phyloP scores from a whole-genome alignment of 306 rosid species.

The Argentina anserina region DNA sequence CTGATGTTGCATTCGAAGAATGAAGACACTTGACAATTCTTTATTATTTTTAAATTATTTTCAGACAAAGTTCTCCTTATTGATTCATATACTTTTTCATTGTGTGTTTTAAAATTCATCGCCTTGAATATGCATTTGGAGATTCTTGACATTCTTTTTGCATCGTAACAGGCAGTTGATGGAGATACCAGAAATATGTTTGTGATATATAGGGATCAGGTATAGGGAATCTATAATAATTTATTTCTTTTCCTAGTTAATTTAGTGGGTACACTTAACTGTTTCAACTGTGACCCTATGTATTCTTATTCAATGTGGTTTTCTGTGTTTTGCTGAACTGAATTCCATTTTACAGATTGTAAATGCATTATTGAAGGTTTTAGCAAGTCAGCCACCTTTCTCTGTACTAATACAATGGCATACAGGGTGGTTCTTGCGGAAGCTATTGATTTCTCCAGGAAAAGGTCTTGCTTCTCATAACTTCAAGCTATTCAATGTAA shows the following conservation, averaged over 20 bases:
- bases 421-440: slow-evolving; percentile 77
- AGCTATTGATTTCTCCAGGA: slow-evolving; percentile 44
- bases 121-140: not conserved
- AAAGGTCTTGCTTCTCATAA: slow-evolving; percentile 38
- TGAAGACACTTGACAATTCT: not conserved
- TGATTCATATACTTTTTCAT: not conserved
- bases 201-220: slow-evolving; percentile 50
- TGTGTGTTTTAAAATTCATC: not conserved
- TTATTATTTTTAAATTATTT: not conserved
- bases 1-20: not conserved
- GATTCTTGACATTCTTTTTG: not conserved
- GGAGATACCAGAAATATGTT: slow-evolving; percentile 44
- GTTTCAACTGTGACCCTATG: slow-evolving; percentile 8
- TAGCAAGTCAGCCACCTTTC: slow-evolving; percentile 57
- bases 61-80: not conserved
- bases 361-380: slow-evolving; percentile 61
- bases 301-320: slow-evolving; percentile 15
- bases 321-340: slow-evolving; percentile 25
- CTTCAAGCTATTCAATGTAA: slow-evolving; percentile 55
- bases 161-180: slow-evolving; percentile 31
- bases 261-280: not conserved
- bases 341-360: slow-evolving; percentile 51
- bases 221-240: slow-evolving; percentile 12
- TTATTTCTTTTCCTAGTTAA: slow-evolving; percentile 6
- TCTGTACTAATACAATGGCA: slow-evolving; percentile 58